These are phyloP conservation scores for Taiozyma sp. DNA, from an alignment of 1,139 yeast genomes.

Conservation along the genomic window DNA sequence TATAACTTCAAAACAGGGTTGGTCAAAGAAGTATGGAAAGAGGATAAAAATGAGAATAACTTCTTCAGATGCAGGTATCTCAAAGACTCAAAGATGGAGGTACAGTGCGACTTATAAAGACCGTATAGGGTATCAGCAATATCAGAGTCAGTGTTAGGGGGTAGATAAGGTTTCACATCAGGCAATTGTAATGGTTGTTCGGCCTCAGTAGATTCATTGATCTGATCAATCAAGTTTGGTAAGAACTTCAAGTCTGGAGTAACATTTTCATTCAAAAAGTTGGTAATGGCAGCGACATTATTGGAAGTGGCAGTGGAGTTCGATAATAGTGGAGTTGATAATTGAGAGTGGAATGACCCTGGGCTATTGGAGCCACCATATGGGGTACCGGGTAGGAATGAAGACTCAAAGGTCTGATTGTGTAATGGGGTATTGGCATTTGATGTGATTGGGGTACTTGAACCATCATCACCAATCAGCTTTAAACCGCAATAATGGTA, in stretches of 20 bases:
- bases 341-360: conserved; percentile 20
- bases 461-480: conserved; percentile 45
- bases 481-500: conserved; percentile 88
- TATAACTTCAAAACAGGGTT: conserved; percentile 62
- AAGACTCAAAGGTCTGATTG: conserved; percentile 19
- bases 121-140: conserved; percentile 58
- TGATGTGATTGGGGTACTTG: conserved; percentile 16
- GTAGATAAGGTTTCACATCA: conserved; percentile 45
- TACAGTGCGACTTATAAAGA: conserved; percentile 60
- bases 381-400: conserved; percentile 30
- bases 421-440: conserved; percentile 22
- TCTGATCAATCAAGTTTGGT: conserved; percentile 33
- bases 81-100: conserved; percentile 56
- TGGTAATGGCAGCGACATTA: conserved; percentile 8
- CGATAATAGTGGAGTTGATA: conserved; percentile 22
- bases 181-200: conserved; percentile 40
- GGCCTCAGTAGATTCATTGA: conserved; percentile 23
- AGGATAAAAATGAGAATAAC: conserved; percentile 47
- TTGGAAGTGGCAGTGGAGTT: conserved; percentile 11
- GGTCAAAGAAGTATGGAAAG: conserved; percentile 59
- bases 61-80: conserved; percentile 65
- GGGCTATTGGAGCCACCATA: conserved; percentile 27
- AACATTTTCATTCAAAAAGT: conserved; percentile 16
- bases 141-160: conserved; percentile 49
- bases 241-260: conserved; percentile 31